Base-by-base conservation (phyloP, 768 basidiomycete species). In the Podaxis rugospora region DNA sequence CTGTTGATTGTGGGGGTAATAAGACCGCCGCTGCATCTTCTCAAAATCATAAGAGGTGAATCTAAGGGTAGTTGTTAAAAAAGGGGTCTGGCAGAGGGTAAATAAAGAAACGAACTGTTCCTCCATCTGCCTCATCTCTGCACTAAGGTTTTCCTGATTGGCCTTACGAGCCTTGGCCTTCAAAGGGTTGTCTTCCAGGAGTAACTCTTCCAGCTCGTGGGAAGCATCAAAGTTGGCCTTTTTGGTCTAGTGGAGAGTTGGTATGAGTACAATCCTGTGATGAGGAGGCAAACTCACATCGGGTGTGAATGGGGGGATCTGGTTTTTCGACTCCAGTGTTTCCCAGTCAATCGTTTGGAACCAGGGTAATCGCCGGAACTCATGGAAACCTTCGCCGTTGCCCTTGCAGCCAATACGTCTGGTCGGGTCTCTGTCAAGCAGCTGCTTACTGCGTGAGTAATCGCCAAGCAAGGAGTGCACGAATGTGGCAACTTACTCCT, bases 191-290 rank as follows among this genome's bases (percentile, higher is more conserved):
- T 98, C 95, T 74, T 99, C 96, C 16, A 99, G 76, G 10, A 99
- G 74, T 21, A 99, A 80, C 74, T 99, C 96, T 70, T 99, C 96
- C 37, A 99, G 77, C 74, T 99, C 96, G 69, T 98, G 95, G 11
- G 96, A 98, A 27, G 96, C 95, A 70, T 99, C 96, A 70, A 99
- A 99, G 73, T 99, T 98, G 32, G 96, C 94, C 75, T 97, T 97
- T 78, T 98, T 98, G n/a, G 89, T 88, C 95, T 98, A 69, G 11
- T 54, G 50, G 37, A 50, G 46, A 28, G 39, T 62, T 49, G 58
- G 65, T 57, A 36, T 62, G n/a, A 63, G 61, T 61, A 55, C 21
- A 51, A 27, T 28, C 49, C 54, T 50, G 4, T n/a, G 62, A 51
- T 28, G 51, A 59, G 23, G 21, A 51, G 27, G 44, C 40, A 52